These are phyloP conservation scores for Trichomonascus vanleenenianus DNA, from an alignment of 805 yeast species.

Conservation along the genomic window DNA sequence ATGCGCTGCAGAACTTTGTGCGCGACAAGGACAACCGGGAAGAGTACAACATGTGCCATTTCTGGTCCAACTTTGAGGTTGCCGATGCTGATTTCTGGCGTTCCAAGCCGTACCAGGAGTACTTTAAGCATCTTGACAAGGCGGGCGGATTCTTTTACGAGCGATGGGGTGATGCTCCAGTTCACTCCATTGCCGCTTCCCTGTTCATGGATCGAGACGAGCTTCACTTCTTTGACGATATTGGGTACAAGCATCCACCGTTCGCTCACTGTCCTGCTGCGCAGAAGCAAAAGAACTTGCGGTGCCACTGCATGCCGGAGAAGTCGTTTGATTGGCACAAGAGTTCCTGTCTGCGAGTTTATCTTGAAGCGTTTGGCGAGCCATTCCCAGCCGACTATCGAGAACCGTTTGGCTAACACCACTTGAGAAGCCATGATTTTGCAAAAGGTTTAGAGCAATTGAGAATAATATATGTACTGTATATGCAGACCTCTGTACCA, in stretches of 20 bases:
- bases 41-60: slow-evolving; percentile 64
- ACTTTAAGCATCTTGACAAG: slow-evolving; percentile 54
- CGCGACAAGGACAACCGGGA: slow-evolving; percentile 44
- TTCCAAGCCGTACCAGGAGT: slow-evolving; percentile 45
- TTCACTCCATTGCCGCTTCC: slow-evolving; percentile 73
- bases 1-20: slow-evolving; percentile 61
- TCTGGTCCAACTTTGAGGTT: slow-evolving; percentile 74
- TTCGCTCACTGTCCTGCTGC: slow-evolving; percentile 65
- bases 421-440: too few species aligned
- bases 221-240: slow-evolving; percentile 63
- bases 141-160: slow-evolving; percentile 79
- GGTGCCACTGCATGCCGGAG: slow-evolving; percentile 47
- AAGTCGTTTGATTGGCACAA: slow-evolving; percentile 30
- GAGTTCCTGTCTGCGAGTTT: slow-evolving; percentile 30
- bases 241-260: slow-evolving; percentile 64
- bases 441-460: too few species aligned
- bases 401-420: not conserved
- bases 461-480: too few species aligned
- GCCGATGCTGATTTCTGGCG: slow-evolving; percentile 68
- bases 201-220: slow-evolving; percentile 48
- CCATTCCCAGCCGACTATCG: slow-evolving; percentile 5
- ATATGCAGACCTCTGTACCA: too few species aligned
- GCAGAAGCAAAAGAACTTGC: slow-evolving; percentile 31
- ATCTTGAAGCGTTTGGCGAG: slow-evolving; percentile 23
- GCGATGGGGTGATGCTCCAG: slow-evolving; percentile 93